phyloP scores from a whole-genome alignment of 2,329 filamentous ascomycete species.

The Cercospora brassicicola region DNA sequence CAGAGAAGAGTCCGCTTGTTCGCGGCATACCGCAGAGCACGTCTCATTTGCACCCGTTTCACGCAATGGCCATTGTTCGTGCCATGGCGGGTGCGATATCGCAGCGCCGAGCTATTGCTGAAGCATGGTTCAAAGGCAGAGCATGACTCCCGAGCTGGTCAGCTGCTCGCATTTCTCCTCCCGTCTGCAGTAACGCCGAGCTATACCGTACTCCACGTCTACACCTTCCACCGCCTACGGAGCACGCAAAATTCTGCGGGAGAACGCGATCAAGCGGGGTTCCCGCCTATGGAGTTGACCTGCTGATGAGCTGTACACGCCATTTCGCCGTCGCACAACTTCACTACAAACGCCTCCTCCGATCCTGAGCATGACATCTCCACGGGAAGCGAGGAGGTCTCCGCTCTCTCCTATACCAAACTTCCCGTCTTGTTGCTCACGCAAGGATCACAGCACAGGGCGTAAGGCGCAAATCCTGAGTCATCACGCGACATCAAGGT shows the following conservation, averaged over 20 bases:
- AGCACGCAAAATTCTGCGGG: not conserved
- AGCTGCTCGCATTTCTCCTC: not conserved
- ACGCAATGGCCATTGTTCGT: not conserved
- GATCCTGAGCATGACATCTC: constrained; percentile 6
- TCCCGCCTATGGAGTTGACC: not conserved
- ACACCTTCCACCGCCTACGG: not conserved
- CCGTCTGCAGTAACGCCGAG: not conserved
- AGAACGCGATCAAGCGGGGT: not conserved
- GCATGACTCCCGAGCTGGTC: not conserved
- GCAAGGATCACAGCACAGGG: not conserved
- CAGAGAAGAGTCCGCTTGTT: not conserved
- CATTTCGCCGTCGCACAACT: not conserved
- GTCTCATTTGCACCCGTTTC: not conserved
- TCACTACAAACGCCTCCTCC: not conserved
- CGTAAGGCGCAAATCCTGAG: not conserved
- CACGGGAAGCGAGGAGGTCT: not conserved
- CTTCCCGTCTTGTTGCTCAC: not conserved
- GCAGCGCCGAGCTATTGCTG: not conserved
- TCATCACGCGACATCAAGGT: constrained; percentile 3
- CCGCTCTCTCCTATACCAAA: not conserved
- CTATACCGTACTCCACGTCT: not conserved
- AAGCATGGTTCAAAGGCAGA: not conserved
- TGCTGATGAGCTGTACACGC: not conserved
- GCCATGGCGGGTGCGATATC: not conserved
- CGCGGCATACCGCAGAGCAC: too few species aligned